These are phyloP conservation scores for Ophiostoma pallidulum DNA, from an alignment of 2,329 filamentous ascomycete genomes.

Conservation along the genomic window DNA sequence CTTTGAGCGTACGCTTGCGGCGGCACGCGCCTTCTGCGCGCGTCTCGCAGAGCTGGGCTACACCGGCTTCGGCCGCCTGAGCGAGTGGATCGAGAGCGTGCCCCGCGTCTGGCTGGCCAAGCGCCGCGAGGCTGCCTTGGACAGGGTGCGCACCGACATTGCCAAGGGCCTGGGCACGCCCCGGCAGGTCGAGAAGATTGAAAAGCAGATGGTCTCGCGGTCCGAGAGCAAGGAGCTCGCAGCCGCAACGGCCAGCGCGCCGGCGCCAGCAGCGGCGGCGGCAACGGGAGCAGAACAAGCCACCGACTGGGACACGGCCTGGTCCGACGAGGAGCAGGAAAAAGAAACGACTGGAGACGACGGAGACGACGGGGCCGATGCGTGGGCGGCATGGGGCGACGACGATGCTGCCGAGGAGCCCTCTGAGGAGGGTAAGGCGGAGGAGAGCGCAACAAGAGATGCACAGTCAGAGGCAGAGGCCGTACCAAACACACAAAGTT, in stretches of 20 bases:
- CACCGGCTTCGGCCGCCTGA: slow-evolving; percentile 51
- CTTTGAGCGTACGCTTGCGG: slow-evolving; percentile 62
- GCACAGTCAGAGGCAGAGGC: slow-evolving; percentile 14
- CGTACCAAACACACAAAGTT: too few relatives aligned
- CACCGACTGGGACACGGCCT: slow-evolving; percentile 68
- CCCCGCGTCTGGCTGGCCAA: slow-evolving; percentile 79
- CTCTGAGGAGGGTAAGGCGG: slow-evolving; percentile 27
- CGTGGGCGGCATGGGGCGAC: slow-evolving; percentile 26
- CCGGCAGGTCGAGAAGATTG: slow-evolving; percentile 69
- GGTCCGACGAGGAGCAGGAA: slow-evolving; percentile 58
- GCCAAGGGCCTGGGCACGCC: slow-evolving; percentile 53
- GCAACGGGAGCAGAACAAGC: slow-evolving; percentile 34
- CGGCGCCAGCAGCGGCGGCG: slow-evolving; percentile 34
- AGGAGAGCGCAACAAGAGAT: slow-evolving; percentile 32
- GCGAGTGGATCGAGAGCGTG: slow-evolving; percentile 71
- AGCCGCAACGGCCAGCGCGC: slow-evolving; percentile 39
- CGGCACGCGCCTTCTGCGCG: slow-evolving; percentile 54
- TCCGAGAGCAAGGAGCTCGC: slow-evolving; percentile 54
- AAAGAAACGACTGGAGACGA: slow-evolving; percentile 15
- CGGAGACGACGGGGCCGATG: slow-evolving; percentile 28
- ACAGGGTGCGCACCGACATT: slow-evolving; percentile 61
- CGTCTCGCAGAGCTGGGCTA: slow-evolving; percentile 55
- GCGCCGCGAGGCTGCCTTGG: slow-evolving; percentile 69
- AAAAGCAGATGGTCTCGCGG: slow-evolving; percentile 68
- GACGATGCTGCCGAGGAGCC: slow-evolving; percentile 25